Evolutionary conservation across 106 monocot genomes (phyloP), one percentile per base, ranked within the genome.

Genomic region (Posidonia australis): DNA sequence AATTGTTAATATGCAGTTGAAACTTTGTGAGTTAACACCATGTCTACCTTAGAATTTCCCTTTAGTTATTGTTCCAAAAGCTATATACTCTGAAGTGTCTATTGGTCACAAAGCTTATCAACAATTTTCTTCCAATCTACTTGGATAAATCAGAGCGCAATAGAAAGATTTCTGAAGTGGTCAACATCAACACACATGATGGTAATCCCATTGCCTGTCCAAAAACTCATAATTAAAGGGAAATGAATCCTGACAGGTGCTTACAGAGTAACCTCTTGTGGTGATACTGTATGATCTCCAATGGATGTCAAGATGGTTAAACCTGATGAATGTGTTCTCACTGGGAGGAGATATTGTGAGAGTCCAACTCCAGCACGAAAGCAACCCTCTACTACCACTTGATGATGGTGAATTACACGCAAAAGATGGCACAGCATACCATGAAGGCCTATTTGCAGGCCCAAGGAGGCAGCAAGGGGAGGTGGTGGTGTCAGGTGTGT

Each of bases 281-380:
- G 79, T 13, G 93, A 83, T 20, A 80, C 79, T 10, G 72, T 86
- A 64, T 86, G 86, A 46, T 87, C 84, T 31, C 75, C 77, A 26
- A n/a, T 84, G 81, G 68, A 89, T 79, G 44, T 86, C 86, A 31
- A 89, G 83, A 57, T 82, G 77, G 65, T 86, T 86, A 22, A 86
- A 49, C 30, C 80, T 73, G 41, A 80, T 55, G 47, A 84, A 84
- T 22, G 89, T 84, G 57, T 66, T 89, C 44, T 94, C 83, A 27
- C 93, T 84, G 1, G 59, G 83, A 24, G 88, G 93, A 16, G 85
- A 86, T 4, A 73, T 63, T 10, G 56, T 57, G 54, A 77, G 79
- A 5, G 73, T 58, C 75, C 77, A 80, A 55, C 80, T 86, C 12
- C 81, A 76, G 60, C 78, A 74, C 17, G 92, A 84, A 1, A 83